Percentiles rank a stretch among this genome's conserved stretches.
Conservation (phyloP, 805 yeast species). For the Zygoascus flipseniorum region DNA sequence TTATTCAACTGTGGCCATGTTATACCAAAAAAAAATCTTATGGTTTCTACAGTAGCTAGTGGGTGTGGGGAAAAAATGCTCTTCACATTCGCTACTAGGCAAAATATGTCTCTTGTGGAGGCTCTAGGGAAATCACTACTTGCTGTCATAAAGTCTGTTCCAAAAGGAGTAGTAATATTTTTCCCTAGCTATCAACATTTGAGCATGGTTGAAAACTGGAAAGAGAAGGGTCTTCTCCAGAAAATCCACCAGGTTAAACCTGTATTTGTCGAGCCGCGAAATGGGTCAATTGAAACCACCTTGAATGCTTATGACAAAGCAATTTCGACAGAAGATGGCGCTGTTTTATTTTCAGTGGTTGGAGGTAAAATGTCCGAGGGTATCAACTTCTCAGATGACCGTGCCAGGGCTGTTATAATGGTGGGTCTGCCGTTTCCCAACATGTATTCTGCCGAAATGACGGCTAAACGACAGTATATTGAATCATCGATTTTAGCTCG, state of each 20-base stretch:
- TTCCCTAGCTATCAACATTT: conserved; percentile 65
- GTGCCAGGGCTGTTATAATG: conserved; percentile 84
- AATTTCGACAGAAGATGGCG: conserved; percentile 40
- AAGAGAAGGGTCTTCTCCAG: conserved; percentile 20
- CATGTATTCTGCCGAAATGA: conserved; percentile 68
- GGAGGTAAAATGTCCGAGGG: conserved; percentile 94
- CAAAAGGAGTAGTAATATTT: conserved; percentile 72
- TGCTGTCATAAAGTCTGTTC: conserved; percentile 39
- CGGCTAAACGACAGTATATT: conserved; percentile 60
- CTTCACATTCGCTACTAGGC: conserved; percentile 63
- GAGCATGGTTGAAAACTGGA: conserved; percentile 41
- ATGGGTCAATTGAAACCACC: conserved; percentile 35
- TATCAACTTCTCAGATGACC: conserved; percentile 75
- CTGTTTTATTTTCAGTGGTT: conserved; percentile 71
- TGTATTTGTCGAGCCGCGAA: conserved; percentile 46
- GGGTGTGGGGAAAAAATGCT: conserved; percentile 35
- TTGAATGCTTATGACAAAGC: conserved; percentile 43
- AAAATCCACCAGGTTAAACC: conserved; percentile 29
- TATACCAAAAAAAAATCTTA: conserved; percentile 60
- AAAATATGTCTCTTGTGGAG: conserved; percentile 36
- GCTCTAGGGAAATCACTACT: conserved; percentile 44
- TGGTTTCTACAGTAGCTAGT: conserved; percentile 45
- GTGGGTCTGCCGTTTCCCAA: conserved; percentile 89
- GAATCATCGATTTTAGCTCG: conserved; percentile 40
- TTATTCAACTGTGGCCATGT: conserved; percentile 76